Percentiles rank a stretch among this genome's conserved stretches.
Conservation (phyloP, 2,329 filamentous ascomycete species). For the Colletotrichum spaethianum region DNA sequence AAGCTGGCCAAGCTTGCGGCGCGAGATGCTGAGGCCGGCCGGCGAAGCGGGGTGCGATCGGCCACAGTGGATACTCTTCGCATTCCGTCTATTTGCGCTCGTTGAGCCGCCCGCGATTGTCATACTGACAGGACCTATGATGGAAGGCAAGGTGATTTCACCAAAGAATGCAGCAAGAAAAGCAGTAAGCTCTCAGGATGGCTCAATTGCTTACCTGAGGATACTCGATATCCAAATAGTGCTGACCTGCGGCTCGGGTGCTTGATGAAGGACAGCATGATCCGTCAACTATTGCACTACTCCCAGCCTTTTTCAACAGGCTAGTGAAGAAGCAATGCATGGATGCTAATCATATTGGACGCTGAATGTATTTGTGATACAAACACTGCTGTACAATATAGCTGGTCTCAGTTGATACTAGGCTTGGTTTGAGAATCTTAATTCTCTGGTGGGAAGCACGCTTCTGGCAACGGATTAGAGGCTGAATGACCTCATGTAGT, state of each 20-base stretch:
- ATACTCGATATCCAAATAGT: not conserved
- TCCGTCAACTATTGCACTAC: not conserved
- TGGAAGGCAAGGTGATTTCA: not conserved
- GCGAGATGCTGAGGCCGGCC: not conserved
- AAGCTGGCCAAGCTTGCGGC: not conserved
- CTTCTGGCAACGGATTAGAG: not conserved
- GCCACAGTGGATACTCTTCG: not conserved
- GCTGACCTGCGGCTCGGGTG: not conserved
- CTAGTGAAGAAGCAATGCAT: no score
- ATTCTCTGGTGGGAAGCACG: not conserved
- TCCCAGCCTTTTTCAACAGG: not conserved
- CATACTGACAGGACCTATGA: not conserved
- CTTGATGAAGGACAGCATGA: not conserved
- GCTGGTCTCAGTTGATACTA: not conserved
- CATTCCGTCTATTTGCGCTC: not conserved
- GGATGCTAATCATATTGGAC: no score
- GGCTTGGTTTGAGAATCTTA: no score
- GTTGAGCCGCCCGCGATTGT: not conserved
- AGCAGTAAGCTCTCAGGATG: not conserved
- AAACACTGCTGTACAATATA: not conserved
- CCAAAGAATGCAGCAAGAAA: accelerated
- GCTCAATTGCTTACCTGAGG: not conserved
- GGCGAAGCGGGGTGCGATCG: not conserved
- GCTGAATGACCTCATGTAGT: not conserved
- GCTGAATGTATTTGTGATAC: not conserved